These are phyloP conservation scores for Diaporthe velutina DNA, from an alignment of 2,329 filamentous ascomycete genomes.

Conservation along the genomic window DNA sequence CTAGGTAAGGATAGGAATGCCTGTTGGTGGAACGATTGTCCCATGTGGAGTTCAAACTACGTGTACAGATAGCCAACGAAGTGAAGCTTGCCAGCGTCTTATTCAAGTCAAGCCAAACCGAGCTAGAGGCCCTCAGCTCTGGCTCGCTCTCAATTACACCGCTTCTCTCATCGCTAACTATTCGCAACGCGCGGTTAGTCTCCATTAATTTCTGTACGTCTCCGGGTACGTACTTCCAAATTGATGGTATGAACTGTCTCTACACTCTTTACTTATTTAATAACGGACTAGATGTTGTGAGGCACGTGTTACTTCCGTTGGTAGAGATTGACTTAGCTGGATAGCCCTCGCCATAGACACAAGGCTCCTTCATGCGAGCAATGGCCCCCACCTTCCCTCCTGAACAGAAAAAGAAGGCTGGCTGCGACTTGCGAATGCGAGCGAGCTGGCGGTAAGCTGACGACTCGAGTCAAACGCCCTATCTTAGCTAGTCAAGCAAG, in stretches of 20 bases:
- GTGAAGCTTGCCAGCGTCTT: neutral
- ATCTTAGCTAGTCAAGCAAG: neutral
- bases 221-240: neutral
- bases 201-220: neutral
- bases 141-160: neutral
- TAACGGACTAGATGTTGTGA: neutral
- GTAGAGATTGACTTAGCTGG: too few relatives aligned
- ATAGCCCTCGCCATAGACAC: neutral
- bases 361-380: neutral
- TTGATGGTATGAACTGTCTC: too few relatives aligned
- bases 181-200: neutral
- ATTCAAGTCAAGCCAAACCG: neutral
- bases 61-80: slow-evolving; percentile 7
- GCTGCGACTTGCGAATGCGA: neutral
- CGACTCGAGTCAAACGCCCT: neutral
- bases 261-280: neutral
- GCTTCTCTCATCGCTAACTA: neutral
- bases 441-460: neutral
- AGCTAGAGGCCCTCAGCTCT: neutral
- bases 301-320: neutral
- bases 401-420: neutral
- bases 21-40: neutral
- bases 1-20: neutral
- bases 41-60: slow-evolving; percentile 7
- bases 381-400: neutral